A percentile compares a stretch with the other conserved stretches of the same genome.
phyloP scores from a whole-genome alignment of 495 filamentous ascomycete species.

The Delitschia confertaspora region DNA sequence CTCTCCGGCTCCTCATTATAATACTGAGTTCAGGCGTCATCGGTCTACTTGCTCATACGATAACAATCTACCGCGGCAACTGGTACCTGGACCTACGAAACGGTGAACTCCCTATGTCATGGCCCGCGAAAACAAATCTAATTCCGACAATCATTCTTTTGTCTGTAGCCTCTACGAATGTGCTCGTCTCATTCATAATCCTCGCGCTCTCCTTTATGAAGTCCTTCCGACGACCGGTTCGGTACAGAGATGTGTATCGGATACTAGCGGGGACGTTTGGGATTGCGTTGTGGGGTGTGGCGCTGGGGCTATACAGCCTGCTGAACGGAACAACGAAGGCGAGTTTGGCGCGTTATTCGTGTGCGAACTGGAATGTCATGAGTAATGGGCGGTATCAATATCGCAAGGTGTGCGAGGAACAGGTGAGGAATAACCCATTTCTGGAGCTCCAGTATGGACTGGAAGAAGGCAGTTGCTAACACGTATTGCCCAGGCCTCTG shows the following conservation, averaged over 20 bases:
- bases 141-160: constrained; percentile 16
- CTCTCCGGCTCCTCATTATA: constrained; percentile 21
- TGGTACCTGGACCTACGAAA: constrained; percentile 15
- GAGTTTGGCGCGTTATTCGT: constrained; percentile 20
- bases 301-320: constrained; percentile 12
- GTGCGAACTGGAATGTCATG: constrained; percentile 22
- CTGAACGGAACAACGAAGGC: constrained; percentile 17
- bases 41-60: constrained; percentile 15
- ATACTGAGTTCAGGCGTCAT: constrained; percentile 20
- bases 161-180: constrained; percentile 14
- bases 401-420: constrained; percentile 22
- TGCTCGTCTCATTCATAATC: constrained; percentile 16
- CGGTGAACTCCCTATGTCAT: constrained; percentile 25
- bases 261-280: constrained; percentile 20
- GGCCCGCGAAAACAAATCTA: constrained; percentile 21
- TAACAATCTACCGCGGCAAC: constrained; percentile 20
- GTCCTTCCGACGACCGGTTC: constrained; percentile 14
- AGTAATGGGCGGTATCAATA: constrained; percentile 25
- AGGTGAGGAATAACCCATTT: constrained; percentile 13
- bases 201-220: constrained; percentile 12
- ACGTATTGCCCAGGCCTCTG: constrained; percentile 10
- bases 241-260: constrained; percentile 15
- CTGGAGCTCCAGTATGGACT: background rate
- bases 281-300: constrained; percentile 13
- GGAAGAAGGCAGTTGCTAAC: constrained; percentile 3